Conservation (phyloP, 768 basidiomycete genomes). For the Termitomyces sp. region DNA sequence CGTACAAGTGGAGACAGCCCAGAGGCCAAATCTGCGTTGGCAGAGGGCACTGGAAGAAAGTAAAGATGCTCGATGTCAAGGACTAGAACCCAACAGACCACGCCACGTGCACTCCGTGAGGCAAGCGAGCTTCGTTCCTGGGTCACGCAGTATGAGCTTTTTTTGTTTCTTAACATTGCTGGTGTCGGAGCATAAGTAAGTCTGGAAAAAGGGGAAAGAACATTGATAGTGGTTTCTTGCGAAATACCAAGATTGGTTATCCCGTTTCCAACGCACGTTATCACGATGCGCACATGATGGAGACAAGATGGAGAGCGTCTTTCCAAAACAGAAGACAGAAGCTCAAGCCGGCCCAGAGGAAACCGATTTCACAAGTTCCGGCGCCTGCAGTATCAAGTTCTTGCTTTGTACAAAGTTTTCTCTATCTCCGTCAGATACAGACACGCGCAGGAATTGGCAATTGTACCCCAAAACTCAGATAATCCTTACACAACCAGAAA, state of each 20-base stretch:
- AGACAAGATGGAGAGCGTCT: neutral
- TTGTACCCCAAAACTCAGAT: too few relatives aligned
- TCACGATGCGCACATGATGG: neutral
- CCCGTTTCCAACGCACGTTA: neutral
- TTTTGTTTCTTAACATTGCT: neutral
- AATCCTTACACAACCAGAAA: too few relatives aligned
- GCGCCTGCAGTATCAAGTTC: too few relatives aligned
- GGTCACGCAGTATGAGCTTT: neutral
- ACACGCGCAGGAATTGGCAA: too few relatives aligned
- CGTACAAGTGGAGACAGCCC: conserved; percentile 10
- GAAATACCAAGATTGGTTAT: neutral
- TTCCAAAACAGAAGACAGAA: neutral
- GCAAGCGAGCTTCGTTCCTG: conserved; percentile 11
- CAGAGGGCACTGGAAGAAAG: conserved; percentile 5
- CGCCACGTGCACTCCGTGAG: conserved; percentile 12
- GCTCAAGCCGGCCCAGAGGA: too few relatives aligned
- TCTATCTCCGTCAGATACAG: too few relatives aligned
- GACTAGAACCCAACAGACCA: conserved; percentile 3
- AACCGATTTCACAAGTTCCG: too few relatives aligned
- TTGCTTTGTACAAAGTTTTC: too few relatives aligned
- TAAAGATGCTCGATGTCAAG: conserved; percentile 9
- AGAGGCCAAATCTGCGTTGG: conserved; percentile 9
- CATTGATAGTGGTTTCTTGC: neutral
- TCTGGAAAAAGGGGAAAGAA: neutral
- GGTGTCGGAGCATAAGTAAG: neutral